Evolutionary conservation across 257 asterid genomes (phyloP).

Genomic region (Ajuga chamaepitys): DNA sequence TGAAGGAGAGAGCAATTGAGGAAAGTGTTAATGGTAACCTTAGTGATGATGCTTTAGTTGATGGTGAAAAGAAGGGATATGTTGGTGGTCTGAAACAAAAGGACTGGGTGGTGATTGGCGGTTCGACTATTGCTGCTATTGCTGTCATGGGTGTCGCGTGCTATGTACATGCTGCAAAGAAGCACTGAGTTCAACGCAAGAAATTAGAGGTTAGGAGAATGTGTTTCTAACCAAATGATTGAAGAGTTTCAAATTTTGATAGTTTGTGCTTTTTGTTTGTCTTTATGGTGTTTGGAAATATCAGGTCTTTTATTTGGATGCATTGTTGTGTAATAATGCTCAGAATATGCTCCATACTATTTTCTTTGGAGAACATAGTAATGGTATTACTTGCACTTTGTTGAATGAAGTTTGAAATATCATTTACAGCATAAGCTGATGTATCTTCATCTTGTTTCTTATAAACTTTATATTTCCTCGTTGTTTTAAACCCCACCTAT

Average conservation of each 20-base stretch:
- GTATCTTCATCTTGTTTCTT: background rate
- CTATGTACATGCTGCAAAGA: conserved; percentile 35
- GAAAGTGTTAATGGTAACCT: conserved; percentile 25
- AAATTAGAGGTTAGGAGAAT: conserved; percentile 25
- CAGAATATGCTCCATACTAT: conserved; percentile 13
- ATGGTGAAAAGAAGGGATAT: conserved; percentile 25
- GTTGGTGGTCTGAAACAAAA: conserved; percentile 20
- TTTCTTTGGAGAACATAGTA: conserved; percentile 9
- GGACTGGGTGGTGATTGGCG: conserved; percentile 42
- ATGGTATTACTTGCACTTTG: conserved; percentile 7
- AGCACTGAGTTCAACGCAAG: conserved; percentile 26
- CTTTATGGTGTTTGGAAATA: conserved; percentile 21
- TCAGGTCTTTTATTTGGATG: conserved; percentile 13
- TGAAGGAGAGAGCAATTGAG: conserved; percentile 15
- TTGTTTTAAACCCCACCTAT: background rate
- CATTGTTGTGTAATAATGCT: conserved; percentile 22
- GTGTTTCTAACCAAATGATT: conserved; percentile 23
- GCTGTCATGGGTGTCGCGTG: conserved; percentile 35
- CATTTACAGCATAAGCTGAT: background rate
- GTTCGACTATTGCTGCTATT: conserved; percentile 41
- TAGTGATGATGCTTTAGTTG: conserved; percentile 2
- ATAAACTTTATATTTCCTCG: background rate
- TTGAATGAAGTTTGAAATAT: background rate
- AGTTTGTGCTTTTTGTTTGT: conserved; percentile 22
- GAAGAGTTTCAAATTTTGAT: conserved; percentile 49